Percentiles rank a stretch among this genome's conserved stretches.
phyloP scores from a whole-genome alignment of 129 eudicot genomes.

The Kitagawia praeruptora region DNA sequence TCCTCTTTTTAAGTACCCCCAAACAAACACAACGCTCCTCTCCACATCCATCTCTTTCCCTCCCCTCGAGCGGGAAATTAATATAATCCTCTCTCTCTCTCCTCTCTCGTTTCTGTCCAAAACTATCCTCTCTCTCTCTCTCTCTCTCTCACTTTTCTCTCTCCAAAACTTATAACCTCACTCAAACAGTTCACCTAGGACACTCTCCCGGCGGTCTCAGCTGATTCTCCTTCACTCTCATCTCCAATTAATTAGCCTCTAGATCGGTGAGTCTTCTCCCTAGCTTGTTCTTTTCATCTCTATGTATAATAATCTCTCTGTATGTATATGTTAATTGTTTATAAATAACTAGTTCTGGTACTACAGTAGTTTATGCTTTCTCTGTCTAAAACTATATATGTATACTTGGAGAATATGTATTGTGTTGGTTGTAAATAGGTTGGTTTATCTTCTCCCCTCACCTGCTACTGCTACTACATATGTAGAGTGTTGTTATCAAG shows the following conservation, averaged over 20 bases:
- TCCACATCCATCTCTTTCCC: background rate
- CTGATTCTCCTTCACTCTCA: background rate
- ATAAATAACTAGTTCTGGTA: background rate
- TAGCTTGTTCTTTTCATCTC: background rate
- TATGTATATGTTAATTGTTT: background rate
- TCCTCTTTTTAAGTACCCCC: background rate
- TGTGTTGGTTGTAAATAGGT: too few species aligned
- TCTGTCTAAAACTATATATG: too few species aligned
- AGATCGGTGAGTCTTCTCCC: background rate
- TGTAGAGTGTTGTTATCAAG: too few species aligned
- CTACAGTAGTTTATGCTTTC: background rate
- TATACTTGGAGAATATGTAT: too few species aligned
- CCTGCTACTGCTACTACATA: background rate
- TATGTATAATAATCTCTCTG: background rate
- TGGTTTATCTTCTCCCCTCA: too few species aligned
- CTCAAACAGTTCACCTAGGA: background rate
- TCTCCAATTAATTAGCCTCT: background rate
- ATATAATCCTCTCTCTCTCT: background rate
- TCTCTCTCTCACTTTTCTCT: background rate
- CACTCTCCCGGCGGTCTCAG: background rate
- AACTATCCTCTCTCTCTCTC: background rate
- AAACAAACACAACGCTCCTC: background rate
- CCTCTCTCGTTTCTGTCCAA: background rate
- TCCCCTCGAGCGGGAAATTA: constrained; percentile 15
- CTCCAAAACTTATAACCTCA: background rate